phyloP scores from a whole-genome alignment of 2,329 filamentous ascomycete genomes.

The Xylariaceae sp. region DNA sequence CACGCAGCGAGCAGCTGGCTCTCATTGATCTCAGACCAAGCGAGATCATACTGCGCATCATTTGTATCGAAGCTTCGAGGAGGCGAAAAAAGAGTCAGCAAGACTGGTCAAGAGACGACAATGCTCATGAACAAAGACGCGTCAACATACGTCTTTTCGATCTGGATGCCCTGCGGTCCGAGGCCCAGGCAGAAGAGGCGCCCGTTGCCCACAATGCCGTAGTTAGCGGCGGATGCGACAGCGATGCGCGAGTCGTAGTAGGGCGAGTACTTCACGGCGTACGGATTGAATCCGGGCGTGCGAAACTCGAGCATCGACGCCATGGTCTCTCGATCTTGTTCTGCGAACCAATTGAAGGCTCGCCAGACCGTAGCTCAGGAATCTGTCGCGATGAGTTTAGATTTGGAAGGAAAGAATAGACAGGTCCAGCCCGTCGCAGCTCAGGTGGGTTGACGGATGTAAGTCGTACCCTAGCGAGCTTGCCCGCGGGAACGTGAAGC shows the following conservation, averaged over 20 bases:
- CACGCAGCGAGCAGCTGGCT: slow-evolving; percentile 86
- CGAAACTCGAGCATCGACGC: slow-evolving; percentile 83
- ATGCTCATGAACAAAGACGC: background rate
- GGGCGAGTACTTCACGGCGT: slow-evolving; percentile 95
- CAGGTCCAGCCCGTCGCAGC: too few relatives aligned
- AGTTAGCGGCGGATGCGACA: slow-evolving; percentile 87
- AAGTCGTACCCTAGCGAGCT: slow-evolving; percentile 2
- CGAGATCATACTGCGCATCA: slow-evolving; percentile 89
- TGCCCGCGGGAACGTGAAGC: slow-evolving; percentile 17
- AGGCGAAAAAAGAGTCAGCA: slow-evolving; percentile 8
- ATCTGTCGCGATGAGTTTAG: background rate
- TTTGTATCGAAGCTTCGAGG: slow-evolving; percentile 83
- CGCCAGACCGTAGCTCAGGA: slow-evolving; percentile 2
- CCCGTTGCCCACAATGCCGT: slow-evolving; percentile 94
- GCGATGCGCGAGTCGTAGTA: slow-evolving; percentile 95
- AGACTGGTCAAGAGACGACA: background rate
- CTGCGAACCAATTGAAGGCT: slow-evolving; percentile 4
- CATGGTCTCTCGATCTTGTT: slow-evolving; percentile 28
- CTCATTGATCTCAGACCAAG: slow-evolving; percentile 95
- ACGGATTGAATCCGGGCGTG: slow-evolving; percentile 90
- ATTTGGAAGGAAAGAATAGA: background rate
- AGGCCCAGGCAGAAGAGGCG: slow-evolving; percentile 79
- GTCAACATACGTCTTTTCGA: slow-evolving; percentile 68
- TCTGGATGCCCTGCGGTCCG: slow-evolving; percentile 74
- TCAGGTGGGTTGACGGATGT: background rate